Conservation (phyloP, 2,329 filamentous ascomycete genomes). For the Paecilomyces sp. region DNA sequence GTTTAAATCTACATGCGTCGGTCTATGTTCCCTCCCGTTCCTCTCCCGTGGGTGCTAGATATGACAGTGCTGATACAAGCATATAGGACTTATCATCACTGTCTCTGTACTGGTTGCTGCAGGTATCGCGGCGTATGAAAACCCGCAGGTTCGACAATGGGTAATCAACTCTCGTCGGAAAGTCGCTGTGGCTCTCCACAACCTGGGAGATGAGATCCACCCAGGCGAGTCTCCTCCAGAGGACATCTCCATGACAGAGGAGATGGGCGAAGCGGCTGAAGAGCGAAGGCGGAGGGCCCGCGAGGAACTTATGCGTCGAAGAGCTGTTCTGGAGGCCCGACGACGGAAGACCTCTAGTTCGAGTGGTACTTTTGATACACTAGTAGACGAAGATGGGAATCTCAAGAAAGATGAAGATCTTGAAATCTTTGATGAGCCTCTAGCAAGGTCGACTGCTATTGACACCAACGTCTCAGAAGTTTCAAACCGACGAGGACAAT, state of each 20-base stretch:
- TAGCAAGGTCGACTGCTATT: conserved; percentile 31
- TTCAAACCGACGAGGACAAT: conserved; percentile 18
- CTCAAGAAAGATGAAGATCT: conserved; percentile 14
- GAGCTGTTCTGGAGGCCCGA: conserved; percentile 31
- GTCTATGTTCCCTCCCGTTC: background rate
- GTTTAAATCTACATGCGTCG: conserved; percentile 17
- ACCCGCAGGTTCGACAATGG: conserved; percentile 57
- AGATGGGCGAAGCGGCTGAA: conserved; percentile 35
- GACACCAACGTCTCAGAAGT: conserved; percentile 20
- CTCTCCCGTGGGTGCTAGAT: background rate
- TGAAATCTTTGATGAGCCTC: conserved; percentile 6
- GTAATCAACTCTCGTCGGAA: conserved; percentile 54
- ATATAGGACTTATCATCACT: conserved; percentile 54
- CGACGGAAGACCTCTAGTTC: conserved; percentile 16
- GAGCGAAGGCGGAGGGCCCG: conserved; percentile 37
- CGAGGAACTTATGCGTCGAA: conserved; percentile 39
- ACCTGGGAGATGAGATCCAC: conserved; percentile 54
- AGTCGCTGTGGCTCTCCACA: conserved; percentile 52
- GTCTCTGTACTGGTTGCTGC: conserved; percentile 56
- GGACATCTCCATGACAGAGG: conserved; percentile 44
- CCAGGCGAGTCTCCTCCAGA: conserved; percentile 32
- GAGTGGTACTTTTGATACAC: conserved; percentile 33
- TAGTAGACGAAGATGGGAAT: conserved; percentile 38
- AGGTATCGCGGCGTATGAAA: conserved; percentile 57
- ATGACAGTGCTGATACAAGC: conserved; percentile 10